Evolutionary conservation across 73 alveolate species (phyloP), one percentile per base, ranked within the genome.

Genomic region (Paramecium bursaria): DNA sequence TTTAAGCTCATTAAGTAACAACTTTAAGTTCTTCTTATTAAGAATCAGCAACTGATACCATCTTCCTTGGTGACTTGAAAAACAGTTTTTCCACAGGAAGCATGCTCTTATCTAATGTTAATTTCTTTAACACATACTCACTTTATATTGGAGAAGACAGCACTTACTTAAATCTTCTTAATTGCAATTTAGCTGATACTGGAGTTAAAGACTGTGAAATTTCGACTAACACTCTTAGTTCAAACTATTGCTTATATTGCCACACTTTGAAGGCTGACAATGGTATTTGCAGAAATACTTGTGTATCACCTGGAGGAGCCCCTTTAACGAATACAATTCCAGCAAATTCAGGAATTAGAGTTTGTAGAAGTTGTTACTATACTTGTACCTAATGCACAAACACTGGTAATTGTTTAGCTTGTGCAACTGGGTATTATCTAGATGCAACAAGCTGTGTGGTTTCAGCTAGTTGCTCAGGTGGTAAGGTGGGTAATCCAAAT

Each of bases 321-420:
- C 60, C 82, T 7, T 42, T 67, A 35, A 39, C 82, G 1, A 67
- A 67, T 67, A 13, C 82, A 19, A 25, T 21, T 31, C 46, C 57
- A 4, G 21, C 82, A 1, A 39, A 39, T 39, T 5, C 11, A 39
- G 49, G 49, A 7, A 26, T 67, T 3, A 47, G 44, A 11, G 46
- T 67, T 14, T 67, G 82, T 67, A 5, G 82, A 67, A 67, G 82
- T 67, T 67, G 82, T 39, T 53, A 67, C 44, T 67, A 25, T 67
- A 67, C 33, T 39, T 67, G 82, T 21, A 67, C 50, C 22, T 33
- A 53, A 1, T 67, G 82, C 19, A 42, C 22, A 7, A 14, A 53
- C 5, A 35, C 17, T 67, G 82, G 82, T 1, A 42, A n/a, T 39
- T 67, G 82, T 42, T 39, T 21, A 39, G 42, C 82, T 1, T 67